phyloP scores from a whole-genome alignment of 2,329 filamentous ascomycete genomes.

The Ilyonectria sp. region DNA sequence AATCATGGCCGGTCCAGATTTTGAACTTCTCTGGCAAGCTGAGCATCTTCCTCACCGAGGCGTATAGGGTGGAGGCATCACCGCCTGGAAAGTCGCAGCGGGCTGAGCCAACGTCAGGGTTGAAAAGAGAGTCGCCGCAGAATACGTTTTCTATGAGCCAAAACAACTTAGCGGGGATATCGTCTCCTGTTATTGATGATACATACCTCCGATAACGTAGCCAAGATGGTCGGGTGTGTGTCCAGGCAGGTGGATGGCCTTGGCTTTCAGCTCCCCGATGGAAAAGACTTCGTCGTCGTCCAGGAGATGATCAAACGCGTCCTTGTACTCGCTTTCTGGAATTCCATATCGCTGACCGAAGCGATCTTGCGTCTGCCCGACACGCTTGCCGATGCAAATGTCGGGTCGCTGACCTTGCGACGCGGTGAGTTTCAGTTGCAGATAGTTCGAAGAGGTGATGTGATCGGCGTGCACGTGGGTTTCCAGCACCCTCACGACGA shows the following conservation, averaged over 20 bases:
- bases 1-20: slow-evolving; percentile 69
- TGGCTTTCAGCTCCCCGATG: slow-evolving; percentile 61
- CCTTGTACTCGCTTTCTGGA: slow-evolving; percentile 55
- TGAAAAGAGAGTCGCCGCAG: slow-evolving; percentile 66
- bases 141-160: slow-evolving; percentile 57
- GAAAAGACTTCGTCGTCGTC: slow-evolving; percentile 66
- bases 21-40: slow-evolving; percentile 56
- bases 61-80: slow-evolving; percentile 57
- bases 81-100: slow-evolving; percentile 69
- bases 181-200: neutral
- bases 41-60: slow-evolving; percentile 59
- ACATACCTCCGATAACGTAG: slow-evolving; percentile 65
- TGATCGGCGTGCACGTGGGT: slow-evolving; percentile 75
- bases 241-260: slow-evolving; percentile 68
- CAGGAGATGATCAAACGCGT: slow-evolving; percentile 67
- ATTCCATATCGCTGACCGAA: slow-evolving; percentile 66
- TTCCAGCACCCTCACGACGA: slow-evolving; percentile 68
- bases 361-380: slow-evolving; percentile 63
- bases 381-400: slow-evolving; percentile 68
- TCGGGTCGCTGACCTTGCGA: slow-evolving; percentile 53
- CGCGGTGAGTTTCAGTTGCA: slow-evolving; percentile 61
- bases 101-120: slow-evolving; percentile 64
- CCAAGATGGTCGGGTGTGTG: slow-evolving; percentile 74
- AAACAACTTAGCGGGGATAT: neutral
- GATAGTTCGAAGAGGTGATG: slow-evolving; percentile 69